phyloP scores from a whole-genome alignment of 2,329 filamentous ascomycete species.

The Aspergillus pseudotamarii region DNA sequence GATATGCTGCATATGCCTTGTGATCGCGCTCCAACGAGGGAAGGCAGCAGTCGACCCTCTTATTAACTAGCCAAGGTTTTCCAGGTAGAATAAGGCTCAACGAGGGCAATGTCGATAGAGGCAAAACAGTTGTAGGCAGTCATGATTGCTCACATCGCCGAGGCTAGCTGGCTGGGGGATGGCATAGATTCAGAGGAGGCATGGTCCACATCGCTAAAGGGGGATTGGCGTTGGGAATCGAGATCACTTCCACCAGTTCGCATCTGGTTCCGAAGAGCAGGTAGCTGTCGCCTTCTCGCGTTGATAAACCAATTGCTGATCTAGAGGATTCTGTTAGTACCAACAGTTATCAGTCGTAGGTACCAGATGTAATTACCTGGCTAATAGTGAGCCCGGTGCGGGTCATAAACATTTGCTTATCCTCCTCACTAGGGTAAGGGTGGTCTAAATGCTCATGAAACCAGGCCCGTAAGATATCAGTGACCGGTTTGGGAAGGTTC shows the following conservation, averaged over 20 bases:
- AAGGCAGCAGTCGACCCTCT: background rate
- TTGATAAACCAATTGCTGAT: constrained; percentile 60
- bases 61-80: background rate
- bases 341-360: background rate
- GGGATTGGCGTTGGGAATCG: constrained; percentile 37
- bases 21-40: background rate
- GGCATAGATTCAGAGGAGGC: constrained; percentile 29
- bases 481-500: constrained; percentile 88
- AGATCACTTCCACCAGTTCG: constrained; percentile 36
- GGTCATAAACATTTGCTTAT: constrained; percentile 79
- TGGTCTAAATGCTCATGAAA: constrained; percentile 76
- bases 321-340: constrained; percentile 29
- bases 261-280: constrained; percentile 49
- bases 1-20: constrained; percentile 17
- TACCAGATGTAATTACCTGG: constrained; percentile 40
- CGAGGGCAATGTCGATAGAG: background rate
- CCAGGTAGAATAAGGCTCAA: background rate
- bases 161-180: constrained; percentile 28
- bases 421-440: constrained; percentile 84
- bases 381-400: constrained; percentile 78
- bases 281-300: constrained; percentile 51
- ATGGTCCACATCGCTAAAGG: constrained; percentile 39
- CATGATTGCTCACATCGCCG: background rate
- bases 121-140: background rate
- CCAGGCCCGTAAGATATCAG: constrained; percentile 78